These are phyloP conservation scores for Tulasnella sp. DNA, from an alignment of 768 basidiomycete species.

Conservation along the genomic window DNA sequence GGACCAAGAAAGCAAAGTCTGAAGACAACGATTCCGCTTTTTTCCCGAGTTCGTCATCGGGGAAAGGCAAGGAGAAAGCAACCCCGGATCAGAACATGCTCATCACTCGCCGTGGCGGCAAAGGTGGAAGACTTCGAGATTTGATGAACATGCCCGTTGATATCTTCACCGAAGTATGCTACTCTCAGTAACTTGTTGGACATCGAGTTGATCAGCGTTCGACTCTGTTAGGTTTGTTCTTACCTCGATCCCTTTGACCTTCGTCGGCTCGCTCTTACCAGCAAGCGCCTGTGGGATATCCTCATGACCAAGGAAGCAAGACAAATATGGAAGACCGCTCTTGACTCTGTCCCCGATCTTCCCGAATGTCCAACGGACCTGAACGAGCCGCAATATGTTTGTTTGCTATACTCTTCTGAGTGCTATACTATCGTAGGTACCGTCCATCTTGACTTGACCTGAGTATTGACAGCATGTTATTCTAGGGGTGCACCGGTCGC, in stretches of 20 bases:
- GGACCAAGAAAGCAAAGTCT: not conserved
- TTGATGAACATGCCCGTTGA: constrained; percentile 24
- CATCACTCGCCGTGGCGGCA: not conserved
- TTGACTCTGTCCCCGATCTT: not conserved
- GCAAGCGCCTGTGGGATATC: constrained; percentile 1
- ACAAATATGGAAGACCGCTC: constrained; percentile 14
- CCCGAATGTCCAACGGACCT: constrained; percentile 19
- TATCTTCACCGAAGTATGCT: constrained; percentile 20
- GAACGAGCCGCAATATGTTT: constrained; percentile 18
- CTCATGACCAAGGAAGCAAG: not conserved
- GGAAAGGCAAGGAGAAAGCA: not conserved
- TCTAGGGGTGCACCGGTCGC: not conserved
- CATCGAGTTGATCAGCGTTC: not conserved
- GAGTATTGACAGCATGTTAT: not conserved
- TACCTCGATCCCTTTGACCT: constrained; percentile 14
- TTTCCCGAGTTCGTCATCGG: not conserved
- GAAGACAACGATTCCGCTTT: not conserved
- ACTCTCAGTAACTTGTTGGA: no score
- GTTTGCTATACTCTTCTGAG: constrained; percentile 4
- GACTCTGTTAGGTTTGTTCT: constrained; percentile 1
- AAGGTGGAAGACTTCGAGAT: constrained; percentile 15
- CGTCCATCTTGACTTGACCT: not conserved
- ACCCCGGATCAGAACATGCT: not conserved
- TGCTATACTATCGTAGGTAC: not conserved
- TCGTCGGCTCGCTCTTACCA: constrained; percentile 9